These are phyloP conservation scores for Calonectria leucothoes DNA, from an alignment of 2,329 filamentous ascomycete genomes.

Conservation along the genomic window DNA sequence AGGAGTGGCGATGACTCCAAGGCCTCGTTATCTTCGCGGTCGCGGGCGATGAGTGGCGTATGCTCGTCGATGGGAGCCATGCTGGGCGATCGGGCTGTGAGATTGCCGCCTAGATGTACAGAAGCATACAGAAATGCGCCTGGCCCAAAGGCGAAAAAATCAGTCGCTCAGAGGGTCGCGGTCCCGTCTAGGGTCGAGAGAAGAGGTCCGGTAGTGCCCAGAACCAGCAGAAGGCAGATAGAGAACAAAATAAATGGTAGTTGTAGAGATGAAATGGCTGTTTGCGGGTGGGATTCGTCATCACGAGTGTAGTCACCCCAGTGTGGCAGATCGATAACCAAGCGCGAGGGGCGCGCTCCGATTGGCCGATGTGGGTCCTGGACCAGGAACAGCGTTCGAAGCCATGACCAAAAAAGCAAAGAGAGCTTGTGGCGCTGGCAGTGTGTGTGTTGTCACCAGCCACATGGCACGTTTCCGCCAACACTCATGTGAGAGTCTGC, in stretches of 20 bases:
- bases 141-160: not conserved
- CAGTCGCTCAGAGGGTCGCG: not conserved
- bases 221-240: not conserved
- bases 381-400: slow-evolving; percentile 35
- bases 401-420: slow-evolving; percentile 1
- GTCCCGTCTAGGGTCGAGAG: not conserved
- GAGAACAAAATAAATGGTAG: not conserved
- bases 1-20: slow-evolving; percentile 67
- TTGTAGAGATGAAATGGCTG: slow-evolving; percentile 26
- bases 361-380: slow-evolving; percentile 29
- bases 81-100: slow-evolving; percentile 34
- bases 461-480: not conserved
- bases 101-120: slow-evolving; percentile 36
- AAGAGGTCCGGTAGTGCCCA: slow-evolving; percentile 29
- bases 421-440: slow-evolving; percentile 16
- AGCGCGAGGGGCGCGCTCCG: slow-evolving; percentile 23
- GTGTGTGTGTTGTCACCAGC: not conserved
- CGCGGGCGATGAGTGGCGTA: slow-evolving; percentile 56
- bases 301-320: slow-evolving; percentile 34
- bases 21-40: slow-evolving; percentile 40
- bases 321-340: slow-evolving; percentile 40
- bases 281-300: slow-evolving; percentile 46
- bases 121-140: slow-evolving; percentile 6
- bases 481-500: not conserved
- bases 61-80: slow-evolving; percentile 59